phyloP scores from a whole-genome alignment of 2,329 filamentous ascomycete genomes.

The Onygenales sp. region DNA sequence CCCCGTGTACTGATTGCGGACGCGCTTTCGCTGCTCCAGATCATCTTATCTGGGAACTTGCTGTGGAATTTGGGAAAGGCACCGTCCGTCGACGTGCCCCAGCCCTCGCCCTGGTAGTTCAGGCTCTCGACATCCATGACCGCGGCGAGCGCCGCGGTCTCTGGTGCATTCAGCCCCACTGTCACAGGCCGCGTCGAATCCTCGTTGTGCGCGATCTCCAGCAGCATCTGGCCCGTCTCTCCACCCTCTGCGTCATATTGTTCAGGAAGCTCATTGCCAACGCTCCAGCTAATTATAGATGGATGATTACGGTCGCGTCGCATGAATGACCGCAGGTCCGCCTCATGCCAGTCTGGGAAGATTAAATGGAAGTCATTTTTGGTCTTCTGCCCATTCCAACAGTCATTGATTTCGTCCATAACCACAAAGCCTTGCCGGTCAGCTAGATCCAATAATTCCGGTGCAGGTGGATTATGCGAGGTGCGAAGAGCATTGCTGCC shows the following conservation, averaged over 20 bases:
- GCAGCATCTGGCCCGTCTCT: conserved; percentile 26
- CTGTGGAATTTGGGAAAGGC: conserved; percentile 33
- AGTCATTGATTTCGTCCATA: conserved; percentile 47
- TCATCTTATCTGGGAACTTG: conserved; percentile 39
- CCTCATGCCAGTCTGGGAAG: conserved; percentile 46
- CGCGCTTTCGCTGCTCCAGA: conserved; percentile 36
- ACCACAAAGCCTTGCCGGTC: conserved; percentile 44
- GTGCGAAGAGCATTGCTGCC: conserved; percentile 43
- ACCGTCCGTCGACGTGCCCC: conserved; percentile 21
- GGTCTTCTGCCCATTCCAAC: conserved; percentile 39
- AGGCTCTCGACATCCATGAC: conserved; percentile 41
- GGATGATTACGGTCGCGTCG: conserved; percentile 48
- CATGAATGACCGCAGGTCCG: conserved; percentile 42
- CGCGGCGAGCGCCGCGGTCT: conserved; percentile 26
- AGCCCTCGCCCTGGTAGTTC: conserved; percentile 49
- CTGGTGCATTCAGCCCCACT: conserved; percentile 39
- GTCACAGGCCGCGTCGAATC: conserved; percentile 40
- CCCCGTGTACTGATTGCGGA: conserved; percentile 42
- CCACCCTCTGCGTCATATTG: conserved; percentile 30
- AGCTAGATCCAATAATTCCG: conserved; percentile 41
- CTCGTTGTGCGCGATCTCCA: conserved; percentile 36
- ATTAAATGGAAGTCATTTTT: conserved; percentile 43
- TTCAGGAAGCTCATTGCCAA: conserved; percentile 47
- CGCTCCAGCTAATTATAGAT: conserved; percentile 44
- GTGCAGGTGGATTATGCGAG: conserved; percentile 45